These are phyloP conservation scores for Heterobasidion occidentale DNA, from an alignment of 1,284 basidiomycete genomes.

Conservation along the genomic window DNA sequence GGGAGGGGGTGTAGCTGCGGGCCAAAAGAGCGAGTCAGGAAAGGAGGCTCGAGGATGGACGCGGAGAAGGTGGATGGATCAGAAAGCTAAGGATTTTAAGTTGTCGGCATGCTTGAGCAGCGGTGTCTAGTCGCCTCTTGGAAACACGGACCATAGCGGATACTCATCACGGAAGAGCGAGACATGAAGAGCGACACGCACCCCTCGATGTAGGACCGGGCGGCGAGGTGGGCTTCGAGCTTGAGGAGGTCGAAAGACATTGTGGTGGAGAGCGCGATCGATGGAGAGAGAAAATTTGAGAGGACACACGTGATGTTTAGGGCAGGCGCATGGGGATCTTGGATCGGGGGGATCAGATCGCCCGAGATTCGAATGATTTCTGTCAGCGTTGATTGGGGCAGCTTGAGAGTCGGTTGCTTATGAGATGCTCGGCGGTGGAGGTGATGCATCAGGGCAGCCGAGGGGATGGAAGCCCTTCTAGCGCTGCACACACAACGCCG, in stretches of 20 bases:
- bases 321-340: not conserved
- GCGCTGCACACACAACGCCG: no score
- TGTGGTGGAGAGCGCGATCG: constrained; percentile 3
- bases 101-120: constrained; percentile 77
- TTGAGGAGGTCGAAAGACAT: constrained; percentile 74
- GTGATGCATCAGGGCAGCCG: no score
- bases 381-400: no score
- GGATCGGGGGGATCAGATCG: no score
- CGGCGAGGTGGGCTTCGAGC: constrained; percentile 80
- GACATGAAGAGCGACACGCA: constrained; percentile 37
- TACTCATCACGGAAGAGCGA: constrained; percentile 58
- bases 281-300: not conserved
- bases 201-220: constrained; percentile 90
- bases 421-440: no score
- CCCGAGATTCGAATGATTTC: no score
- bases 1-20: constrained; percentile 84
- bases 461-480: no score
- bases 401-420: no score
- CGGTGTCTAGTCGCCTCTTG: constrained; percentile 98
- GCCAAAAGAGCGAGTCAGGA: no score
- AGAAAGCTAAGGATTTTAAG: constrained; percentile 77
- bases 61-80: constrained; percentile 33
- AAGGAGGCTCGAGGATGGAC: no score
- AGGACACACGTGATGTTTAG: constrained; percentile 1
- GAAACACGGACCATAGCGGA: constrained; percentile 98